Base-by-base conservation (phyloP, 371 early-diverging fungal species). In the Mucor irregularis region DNA sequence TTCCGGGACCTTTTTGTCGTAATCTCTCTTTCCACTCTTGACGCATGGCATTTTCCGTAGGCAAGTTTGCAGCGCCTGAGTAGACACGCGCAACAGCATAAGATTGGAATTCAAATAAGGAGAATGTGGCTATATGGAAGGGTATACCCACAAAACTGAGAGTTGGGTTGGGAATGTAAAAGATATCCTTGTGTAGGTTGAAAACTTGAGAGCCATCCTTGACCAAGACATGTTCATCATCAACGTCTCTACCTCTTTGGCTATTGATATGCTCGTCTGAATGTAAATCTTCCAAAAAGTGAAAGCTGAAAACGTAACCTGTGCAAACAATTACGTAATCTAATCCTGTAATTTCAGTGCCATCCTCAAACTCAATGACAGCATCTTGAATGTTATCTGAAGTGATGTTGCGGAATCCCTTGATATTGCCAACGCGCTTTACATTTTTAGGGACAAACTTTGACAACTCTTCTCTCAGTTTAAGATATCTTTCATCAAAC, bases 241-340 rank as follows among this genome's bases (percentile, higher is more conserved):
- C 55, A 2, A 50, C 45, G 24, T 33, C 16, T 1, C 17, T 24
- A 17, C 55, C 53, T 26, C 59, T 30, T n/a, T 40, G 47, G 29
- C 25, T 1, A 29, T 53, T 60, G 21, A 50, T 28, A 13, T 54
- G 28, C 1, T 35, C 21, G 9, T 61, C 61, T 2, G 39, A 39
- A 10, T 61, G 45, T 11, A 70, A 30, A 7, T 62, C 47, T 17
- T 66, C 66, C 19, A 64, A 28, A 43, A 86, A 88, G 14, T 86
- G 88, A 46, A 72, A 81, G 10, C 68, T 70, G 40, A 75, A 82
- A 0, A 81, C 61, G 55, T 84, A 86, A 0, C 86, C 88, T 1
- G 88, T 87, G 17, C 82, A 84, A 49, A 81, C 81, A 2, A 87
- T 66, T 11, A 87, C 52, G 5, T 37, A 35, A 50, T 87, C 81